Conservation (phyloP, 495 filamentous ascomycete genomes). For the Penicillium canariense region DNA sequence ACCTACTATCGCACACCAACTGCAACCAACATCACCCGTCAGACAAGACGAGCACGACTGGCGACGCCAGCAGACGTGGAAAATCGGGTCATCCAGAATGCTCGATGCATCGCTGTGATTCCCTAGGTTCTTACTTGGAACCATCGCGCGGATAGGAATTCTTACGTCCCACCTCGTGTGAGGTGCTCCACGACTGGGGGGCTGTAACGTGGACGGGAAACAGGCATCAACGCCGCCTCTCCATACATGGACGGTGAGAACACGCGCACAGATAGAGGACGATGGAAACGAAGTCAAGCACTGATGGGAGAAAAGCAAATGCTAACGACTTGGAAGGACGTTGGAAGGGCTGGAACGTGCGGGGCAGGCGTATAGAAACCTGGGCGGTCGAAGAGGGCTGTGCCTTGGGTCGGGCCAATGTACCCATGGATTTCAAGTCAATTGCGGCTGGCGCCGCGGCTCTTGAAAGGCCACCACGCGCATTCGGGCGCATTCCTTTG, state of each 20-base stretch:
- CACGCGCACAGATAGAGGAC: background rate
- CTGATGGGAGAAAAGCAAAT: background rate
- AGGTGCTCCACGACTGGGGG: slow-evolving; percentile 1
- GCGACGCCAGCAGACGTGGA: slow-evolving; percentile 44
- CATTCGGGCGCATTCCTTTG: background rate
- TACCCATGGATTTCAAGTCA: background rate
- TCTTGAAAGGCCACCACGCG: background rate
- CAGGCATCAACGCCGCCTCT: background rate
- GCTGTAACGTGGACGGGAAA: too few species aligned
- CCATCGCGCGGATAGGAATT: slow-evolving; percentile 2
- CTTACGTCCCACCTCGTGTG: slow-evolving; percentile 5
- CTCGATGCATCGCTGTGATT: slow-evolving; percentile 8
- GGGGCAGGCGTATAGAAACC: background rate
- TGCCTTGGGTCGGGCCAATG: background rate
- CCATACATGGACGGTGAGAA: too few species aligned
- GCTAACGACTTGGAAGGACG: too few species aligned
- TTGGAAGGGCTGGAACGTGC: background rate
- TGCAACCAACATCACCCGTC: slow-evolving; percentile 39
- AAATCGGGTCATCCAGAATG: slow-evolving; percentile 30
- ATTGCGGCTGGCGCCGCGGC: background rate
- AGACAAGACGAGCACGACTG: slow-evolving; percentile 47
- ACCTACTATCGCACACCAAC: slow-evolving; percentile 57
- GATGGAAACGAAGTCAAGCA: background rate
- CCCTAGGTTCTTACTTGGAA: background rate
- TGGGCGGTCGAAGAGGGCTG: background rate